Conservation (phyloP, 257 asterid genomes). For the Solanum boliviense region DNA sequence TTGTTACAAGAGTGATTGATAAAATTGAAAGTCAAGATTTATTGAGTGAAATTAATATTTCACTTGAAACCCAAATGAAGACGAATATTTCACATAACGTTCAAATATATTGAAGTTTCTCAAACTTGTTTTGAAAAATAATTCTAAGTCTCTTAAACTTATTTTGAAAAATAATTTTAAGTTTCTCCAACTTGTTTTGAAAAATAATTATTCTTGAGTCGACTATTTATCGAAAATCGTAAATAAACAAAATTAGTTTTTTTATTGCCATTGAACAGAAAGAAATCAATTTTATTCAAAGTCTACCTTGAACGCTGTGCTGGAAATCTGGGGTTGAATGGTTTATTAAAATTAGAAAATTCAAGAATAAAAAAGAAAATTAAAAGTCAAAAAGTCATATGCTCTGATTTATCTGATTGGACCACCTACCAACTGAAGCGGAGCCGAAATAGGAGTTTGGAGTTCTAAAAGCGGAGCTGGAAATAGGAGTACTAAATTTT, state of each 20-base stretch:
- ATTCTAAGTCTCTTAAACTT: neutral
- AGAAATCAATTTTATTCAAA: neutral
- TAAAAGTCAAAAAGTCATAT: conserved; percentile 1
- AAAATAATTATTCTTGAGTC: neutral
- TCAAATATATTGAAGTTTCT: neutral
- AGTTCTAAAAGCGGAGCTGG: neutral
- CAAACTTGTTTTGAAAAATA: neutral
- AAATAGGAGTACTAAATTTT: no score
- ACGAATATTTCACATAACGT: neutral
- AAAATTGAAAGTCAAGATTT: no score
- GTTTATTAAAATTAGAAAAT: neutral
- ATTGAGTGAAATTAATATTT: neutral
- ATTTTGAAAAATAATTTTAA: no score
- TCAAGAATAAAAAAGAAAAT: neutral
- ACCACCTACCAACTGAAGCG: neutral
- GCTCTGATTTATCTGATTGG: neutral
- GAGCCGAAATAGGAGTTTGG: no score
- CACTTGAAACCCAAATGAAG: no score
- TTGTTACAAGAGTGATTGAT: no score
- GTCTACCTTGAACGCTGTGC: neutral
- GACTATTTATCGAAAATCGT: neutral
- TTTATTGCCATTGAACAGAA: neutral
- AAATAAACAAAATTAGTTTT: neutral
- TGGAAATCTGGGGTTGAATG: neutral
- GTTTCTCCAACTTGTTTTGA: no score